These are phyloP conservation scores for Limtongozyma cylindracea DNA, from an alignment of 805 yeast genomes.

Conservation along the genomic window DNA sequence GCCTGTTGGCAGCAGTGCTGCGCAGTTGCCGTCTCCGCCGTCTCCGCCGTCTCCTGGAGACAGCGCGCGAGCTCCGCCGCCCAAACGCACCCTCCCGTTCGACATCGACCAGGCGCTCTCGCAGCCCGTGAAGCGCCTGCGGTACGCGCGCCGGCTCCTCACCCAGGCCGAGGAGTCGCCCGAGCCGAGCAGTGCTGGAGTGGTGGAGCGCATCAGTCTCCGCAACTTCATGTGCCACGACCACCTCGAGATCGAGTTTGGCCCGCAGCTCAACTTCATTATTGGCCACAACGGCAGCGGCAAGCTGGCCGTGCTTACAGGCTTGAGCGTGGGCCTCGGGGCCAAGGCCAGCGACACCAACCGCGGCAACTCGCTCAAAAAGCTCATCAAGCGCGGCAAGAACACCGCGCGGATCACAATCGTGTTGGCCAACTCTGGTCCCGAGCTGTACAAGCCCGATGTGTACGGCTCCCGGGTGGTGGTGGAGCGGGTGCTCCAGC, in stretches of 20 bases:
- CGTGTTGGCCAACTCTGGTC: slow-evolving; percentile 35
- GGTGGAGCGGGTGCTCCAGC: slow-evolving; percentile 38
- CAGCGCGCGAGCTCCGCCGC: too few relatives aligned
- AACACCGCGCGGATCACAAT: slow-evolving; percentile 42
- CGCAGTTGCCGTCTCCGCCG: too few relatives aligned
- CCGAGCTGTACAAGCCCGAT: slow-evolving; percentile 36
- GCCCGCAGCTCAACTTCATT: slow-evolving; percentile 65
- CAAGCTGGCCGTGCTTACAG: slow-evolving; percentile 71
- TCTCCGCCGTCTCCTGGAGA: too few relatives aligned
- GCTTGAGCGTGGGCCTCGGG: slow-evolving; percentile 69
- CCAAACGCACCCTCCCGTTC: too few relatives aligned
- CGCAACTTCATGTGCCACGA: slow-evolving; percentile 82
- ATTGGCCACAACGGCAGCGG: slow-evolving; percentile 87
- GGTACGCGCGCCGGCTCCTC: too few relatives aligned
- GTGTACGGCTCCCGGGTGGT: slow-evolving; percentile 43
- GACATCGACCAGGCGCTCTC: too few relatives aligned
- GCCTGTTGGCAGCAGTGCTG: too few relatives aligned
- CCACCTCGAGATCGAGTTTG: slow-evolving; percentile 47
- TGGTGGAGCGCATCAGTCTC: slow-evolving; percentile 32
- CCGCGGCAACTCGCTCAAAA: slow-evolving; percentile 50
- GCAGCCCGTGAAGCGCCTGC: too few relatives aligned
- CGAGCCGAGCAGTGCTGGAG: too few relatives aligned
- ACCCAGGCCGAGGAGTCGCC: too few relatives aligned
- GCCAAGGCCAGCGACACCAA: slow-evolving; percentile 74
- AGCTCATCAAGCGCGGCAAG: slow-evolving; percentile 56